These are phyloP conservation scores for Melocanna baccifera DNA, from an alignment of 176 grass and related monocot species.

Conservation along the genomic window DNA sequence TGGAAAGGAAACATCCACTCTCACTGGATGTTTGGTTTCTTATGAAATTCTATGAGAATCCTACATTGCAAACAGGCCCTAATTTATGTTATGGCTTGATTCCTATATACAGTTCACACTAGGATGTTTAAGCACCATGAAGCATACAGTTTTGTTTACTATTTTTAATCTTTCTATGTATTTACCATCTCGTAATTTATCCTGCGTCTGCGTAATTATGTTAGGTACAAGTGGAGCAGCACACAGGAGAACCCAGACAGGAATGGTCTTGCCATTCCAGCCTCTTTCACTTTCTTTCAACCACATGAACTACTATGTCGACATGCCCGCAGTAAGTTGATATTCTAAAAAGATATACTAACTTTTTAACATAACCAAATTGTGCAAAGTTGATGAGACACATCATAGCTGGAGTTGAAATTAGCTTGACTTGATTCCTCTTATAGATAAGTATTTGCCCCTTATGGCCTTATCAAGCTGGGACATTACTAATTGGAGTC, in stretches of 20 bases:
- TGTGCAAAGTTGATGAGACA: not conserved
- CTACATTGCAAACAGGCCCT: not conserved
- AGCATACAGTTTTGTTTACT: constrained; percentile 10
- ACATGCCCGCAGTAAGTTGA: constrained; percentile 65
- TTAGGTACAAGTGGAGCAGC: constrained; percentile 9
- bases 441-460: not conserved
- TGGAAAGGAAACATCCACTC: not conserved
- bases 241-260: constrained; percentile 31
- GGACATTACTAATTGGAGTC: not conserved
- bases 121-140: not conserved
- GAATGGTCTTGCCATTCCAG: constrained; percentile 72
- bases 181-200: constrained; percentile 9
- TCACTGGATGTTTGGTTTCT: not conserved
- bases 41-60: not conserved
- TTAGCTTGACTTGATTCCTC: not conserved
- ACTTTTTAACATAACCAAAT: constrained; percentile 11
- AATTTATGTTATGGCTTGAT: not conserved
- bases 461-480: not conserved
- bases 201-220: not conserved
- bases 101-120: not conserved
- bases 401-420: not conserved
- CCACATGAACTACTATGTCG: constrained; percentile 63
- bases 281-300: constrained; percentile 73
- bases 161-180: not conserved
- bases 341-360: not conserved